Conservation (phyloP, 371 early-diverging fungal species). For the Mycotypha africana region DNA sequence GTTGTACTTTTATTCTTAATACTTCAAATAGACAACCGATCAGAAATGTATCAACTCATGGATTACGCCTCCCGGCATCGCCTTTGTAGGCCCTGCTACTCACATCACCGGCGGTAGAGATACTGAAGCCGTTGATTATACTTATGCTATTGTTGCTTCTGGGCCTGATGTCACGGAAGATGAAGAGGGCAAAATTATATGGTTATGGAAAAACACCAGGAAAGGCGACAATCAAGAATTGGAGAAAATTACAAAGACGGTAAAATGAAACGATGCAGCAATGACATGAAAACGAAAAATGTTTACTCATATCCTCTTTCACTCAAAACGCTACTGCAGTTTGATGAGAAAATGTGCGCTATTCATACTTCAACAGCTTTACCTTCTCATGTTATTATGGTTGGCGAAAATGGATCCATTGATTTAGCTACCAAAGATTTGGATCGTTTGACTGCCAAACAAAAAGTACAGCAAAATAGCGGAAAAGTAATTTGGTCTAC, state of each 20-base stretch:
- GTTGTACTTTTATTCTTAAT: too few relatives aligned
- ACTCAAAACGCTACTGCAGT: too few relatives aligned
- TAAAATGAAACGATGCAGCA: too few relatives aligned
- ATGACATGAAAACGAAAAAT: too few relatives aligned
- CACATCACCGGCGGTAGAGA: conserved; percentile 28
- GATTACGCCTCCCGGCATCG: conserved; percentile 53
- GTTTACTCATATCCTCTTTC: too few relatives aligned
- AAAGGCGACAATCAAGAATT: conserved; percentile 17
- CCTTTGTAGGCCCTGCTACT: conserved; percentile 47
- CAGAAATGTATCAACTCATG: conserved; percentile 58
- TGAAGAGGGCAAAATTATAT: conserved; percentile 46
- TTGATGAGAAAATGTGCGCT: conserved; percentile 46
- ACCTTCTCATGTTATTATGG: conserved; percentile 42
- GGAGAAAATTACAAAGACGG: conserved; percentile 25
- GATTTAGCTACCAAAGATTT: conserved; percentile 48
- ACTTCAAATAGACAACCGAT: conserved; percentile 37
- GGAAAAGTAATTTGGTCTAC: conserved; percentile 42
- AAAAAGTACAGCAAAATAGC: conserved; percentile 10
- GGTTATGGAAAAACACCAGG: conserved; percentile 48
- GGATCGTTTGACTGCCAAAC: conserved; percentile 39
- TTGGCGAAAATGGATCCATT: conserved; percentile 47
- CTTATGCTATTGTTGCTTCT: conserved; percentile 50
- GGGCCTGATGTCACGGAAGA: conserved; percentile 49
- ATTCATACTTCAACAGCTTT: conserved; percentile 47
- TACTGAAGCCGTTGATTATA: conserved; percentile 35